Percentiles rank a stretch among this genome's conserved stretches.
These are phyloP conservation scores for Aspergillus phoenicis DNA, from an alignment of 2,329 filamentous ascomycete genomes.

Conservation along the genomic window DNA sequence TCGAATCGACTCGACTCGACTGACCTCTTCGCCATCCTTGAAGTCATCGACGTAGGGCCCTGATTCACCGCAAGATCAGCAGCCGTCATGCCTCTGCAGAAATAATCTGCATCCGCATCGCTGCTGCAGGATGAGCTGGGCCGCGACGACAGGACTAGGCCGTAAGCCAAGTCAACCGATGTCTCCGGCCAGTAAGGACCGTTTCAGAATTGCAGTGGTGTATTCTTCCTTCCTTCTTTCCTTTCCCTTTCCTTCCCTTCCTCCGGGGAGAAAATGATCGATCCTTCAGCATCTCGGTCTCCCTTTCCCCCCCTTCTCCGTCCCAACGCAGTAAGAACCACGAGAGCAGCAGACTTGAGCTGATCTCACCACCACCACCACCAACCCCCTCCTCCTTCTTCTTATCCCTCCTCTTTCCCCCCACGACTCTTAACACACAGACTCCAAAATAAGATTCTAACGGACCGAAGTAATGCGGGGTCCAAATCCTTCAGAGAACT, in stretches of 20 bases:
- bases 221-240: neutral
- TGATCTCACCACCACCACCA: too few relatives aligned
- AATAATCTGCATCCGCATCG: neutral
- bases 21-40: neutral
- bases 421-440: conserved; percentile 1
- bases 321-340: too few relatives aligned
- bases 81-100: conserved; percentile 6
- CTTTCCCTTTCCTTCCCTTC: neutral
- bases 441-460: conserved; percentile 3
- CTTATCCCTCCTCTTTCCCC: neutral
- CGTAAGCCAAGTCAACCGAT: neutral
- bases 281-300: neutral
- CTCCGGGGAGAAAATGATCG: neutral
- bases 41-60: neutral
- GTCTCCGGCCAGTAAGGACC: neutral
- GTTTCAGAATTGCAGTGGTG: neutral
- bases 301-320: neutral
- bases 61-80: conserved; percentile 5
- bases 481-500: neutral
- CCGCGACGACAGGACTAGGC: neutral
- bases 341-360: too few relatives aligned
- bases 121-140: conserved; percentile 2
- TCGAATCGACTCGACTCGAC: neutral
- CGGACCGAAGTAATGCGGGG: neutral
- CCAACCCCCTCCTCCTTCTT: too few relatives aligned